A percentile compares a stretch with the other conserved stretches of the same genome.
Evolutionary conservation across 2,329 filamentous ascomycete genomes (phyloP).

Genomic region (Epichloe uncinata): DNA sequence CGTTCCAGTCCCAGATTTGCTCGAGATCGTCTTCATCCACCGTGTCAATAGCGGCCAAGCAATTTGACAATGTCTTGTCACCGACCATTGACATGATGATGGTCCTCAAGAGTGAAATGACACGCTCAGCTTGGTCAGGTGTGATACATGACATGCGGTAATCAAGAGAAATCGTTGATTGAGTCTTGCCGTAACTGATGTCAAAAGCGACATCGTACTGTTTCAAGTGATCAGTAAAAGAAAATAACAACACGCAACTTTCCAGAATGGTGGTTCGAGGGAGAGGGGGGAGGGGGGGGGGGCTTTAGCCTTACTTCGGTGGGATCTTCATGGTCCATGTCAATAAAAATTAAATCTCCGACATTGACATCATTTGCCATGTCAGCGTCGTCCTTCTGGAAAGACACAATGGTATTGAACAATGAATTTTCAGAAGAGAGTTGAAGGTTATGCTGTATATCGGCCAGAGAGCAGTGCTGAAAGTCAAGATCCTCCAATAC

Average conservation of each 20-base stretch:
- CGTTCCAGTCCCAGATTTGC: slow-evolving; percentile 11
- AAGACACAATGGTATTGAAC: slow-evolving; percentile 21
- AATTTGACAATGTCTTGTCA: not conserved
- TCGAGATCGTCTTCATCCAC: not conserved
- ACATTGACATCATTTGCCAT: not conserved
- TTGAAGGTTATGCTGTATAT: slow-evolving; percentile 25
- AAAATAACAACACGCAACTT: too few relatives aligned
- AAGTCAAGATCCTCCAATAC: slow-evolving; percentile 29
- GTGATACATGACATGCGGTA: not conserved
- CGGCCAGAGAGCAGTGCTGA: slow-evolving; percentile 35
- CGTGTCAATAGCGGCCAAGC: not conserved
- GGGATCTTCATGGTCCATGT: slow-evolving; percentile 2
- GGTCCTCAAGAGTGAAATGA: not conserved
- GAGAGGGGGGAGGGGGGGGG: too few relatives aligned
- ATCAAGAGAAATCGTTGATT: not conserved
- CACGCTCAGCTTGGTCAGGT: not conserved
- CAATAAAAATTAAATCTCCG: not conserved
- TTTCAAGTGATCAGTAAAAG: not conserved
- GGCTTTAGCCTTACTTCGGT: slow-evolving; percentile 1
- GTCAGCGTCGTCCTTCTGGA: slow-evolving; percentile 11
- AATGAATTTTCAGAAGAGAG: slow-evolving; percentile 8
- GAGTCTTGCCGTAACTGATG: not conserved
- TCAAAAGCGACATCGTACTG: slow-evolving; percentile 1
- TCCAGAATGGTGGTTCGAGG: too few relatives aligned
- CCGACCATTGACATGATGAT: slow-evolving; percentile 1